These are phyloP conservation scores for Actinomortierella ambigua DNA, from an alignment of 371 early-diverging fungal species.

Conservation along the genomic window DNA sequence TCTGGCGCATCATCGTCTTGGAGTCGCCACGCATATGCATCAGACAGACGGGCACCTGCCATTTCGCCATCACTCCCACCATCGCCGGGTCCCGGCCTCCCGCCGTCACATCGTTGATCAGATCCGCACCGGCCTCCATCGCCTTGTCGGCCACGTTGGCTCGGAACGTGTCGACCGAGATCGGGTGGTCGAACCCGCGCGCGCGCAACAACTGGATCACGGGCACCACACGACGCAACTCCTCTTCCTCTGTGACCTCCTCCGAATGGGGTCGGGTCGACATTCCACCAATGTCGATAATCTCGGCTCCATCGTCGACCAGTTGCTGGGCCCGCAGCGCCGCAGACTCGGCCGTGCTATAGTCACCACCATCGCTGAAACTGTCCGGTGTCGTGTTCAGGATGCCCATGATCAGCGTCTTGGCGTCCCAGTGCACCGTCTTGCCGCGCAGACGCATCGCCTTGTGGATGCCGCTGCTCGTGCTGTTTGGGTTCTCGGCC, in stretches of 20 bases:
- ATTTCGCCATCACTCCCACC: conserved; percentile 77
- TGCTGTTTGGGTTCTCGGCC: conserved; percentile 25
- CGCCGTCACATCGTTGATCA: conserved; percentile 96
- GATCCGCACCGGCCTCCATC: conserved; percentile 83
- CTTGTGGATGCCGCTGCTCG: conserved; percentile 59
- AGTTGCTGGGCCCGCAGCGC: conserved; percentile 72
- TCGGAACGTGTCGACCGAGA: conserved; percentile 95
- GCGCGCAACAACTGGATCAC: conserved; percentile 80
- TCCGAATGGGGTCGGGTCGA: conserved; percentile 91
- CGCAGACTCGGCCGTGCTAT: conserved; percentile 67
- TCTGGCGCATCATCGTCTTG: conserved; percentile 83
- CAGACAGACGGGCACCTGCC: conserved; percentile 86
- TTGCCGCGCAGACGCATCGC: conserved; percentile 21
- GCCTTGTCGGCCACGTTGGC: conserved; percentile 84
- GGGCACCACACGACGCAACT: conserved; percentile 86
- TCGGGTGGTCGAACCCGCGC: conserved; percentile 66
- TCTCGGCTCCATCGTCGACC: conserved; percentile 84
- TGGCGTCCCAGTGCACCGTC: conserved; percentile 63
- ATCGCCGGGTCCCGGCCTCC: conserved; percentile 85
- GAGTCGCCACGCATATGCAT: conserved; percentile 98
- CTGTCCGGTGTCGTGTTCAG: conserved; percentile 97
- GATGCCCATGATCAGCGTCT: conserved; percentile 94
- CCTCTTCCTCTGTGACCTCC: conserved; percentile 78
- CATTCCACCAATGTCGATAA: conserved; percentile 96
- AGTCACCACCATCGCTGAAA: conserved; percentile 93